These are phyloP conservation scores for Linderniella brevidens DNA, from an alignment of 257 asterid species.

Conservation along the genomic window DNA sequence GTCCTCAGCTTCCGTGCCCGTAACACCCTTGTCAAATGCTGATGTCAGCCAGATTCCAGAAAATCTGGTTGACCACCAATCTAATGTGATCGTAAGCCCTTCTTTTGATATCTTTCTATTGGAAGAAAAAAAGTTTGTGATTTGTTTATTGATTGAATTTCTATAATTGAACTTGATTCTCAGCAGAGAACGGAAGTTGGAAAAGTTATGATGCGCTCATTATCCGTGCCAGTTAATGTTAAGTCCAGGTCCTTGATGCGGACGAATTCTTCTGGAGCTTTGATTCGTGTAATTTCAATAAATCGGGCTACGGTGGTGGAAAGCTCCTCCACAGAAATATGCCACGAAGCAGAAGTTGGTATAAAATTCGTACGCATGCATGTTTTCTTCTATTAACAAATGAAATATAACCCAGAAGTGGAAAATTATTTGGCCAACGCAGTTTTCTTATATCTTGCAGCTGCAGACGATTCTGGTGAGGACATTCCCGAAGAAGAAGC, in stretches of 20 bases:
- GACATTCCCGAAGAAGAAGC: slow-evolving; percentile 99
- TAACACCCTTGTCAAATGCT: slow-evolving; percentile 48
- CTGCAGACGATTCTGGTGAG: slow-evolving; percentile 42
- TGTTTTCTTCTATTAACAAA: neutral
- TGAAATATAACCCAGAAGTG: neutral
- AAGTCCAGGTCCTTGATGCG: slow-evolving; percentile 60
- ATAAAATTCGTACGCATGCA: slow-evolving; percentile 9
- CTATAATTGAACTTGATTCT: slow-evolving; percentile 15
- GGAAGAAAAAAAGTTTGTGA: neutral
- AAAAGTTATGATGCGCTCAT: slow-evolving; percentile 54
- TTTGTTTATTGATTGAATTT: slow-evolving; percentile 3
- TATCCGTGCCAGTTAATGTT: slow-evolving; percentile 76
- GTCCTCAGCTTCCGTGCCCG: slow-evolving; percentile 55
- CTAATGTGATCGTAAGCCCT: slow-evolving; percentile 32
- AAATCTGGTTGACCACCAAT: slow-evolving; percentile 20
- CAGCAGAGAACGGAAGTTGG: slow-evolving; percentile 38
- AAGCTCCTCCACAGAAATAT: slow-evolving; percentile 29
- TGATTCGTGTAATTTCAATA: slow-evolving; percentile 71
- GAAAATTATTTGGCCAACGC: slow-evolving; percentile 5
- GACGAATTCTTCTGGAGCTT: slow-evolving; percentile 54
- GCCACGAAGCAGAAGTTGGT: slow-evolving; percentile 45
- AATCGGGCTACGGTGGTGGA: slow-evolving; percentile 28
- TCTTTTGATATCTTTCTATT: slow-evolving; percentile 1
- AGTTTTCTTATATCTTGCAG: neutral
- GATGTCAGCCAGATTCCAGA: slow-evolving; percentile 26